phyloP scores from a whole-genome alignment of 2,329 filamentous ascomycete genomes.

The Paraconiothyrium brasiliense region DNA sequence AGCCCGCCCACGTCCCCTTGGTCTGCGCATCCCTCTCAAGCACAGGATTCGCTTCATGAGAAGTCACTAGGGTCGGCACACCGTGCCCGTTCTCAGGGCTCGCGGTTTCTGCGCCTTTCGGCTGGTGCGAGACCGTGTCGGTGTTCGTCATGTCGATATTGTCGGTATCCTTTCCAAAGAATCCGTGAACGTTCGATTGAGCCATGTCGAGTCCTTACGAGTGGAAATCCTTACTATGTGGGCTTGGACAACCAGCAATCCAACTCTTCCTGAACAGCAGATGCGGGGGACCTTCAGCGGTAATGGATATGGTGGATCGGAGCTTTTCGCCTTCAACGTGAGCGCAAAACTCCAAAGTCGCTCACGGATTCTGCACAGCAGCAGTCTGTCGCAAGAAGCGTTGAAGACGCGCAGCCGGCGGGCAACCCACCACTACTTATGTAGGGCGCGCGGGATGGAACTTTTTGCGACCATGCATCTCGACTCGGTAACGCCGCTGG shows the following conservation, averaged over 20 bases:
- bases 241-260: background rate
- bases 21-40: conserved; percentile 50
- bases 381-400: conserved; percentile 15
- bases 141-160: conserved; percentile 26
- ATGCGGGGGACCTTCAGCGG: background rate
- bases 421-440: conserved; percentile 38
- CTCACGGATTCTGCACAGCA: conserved; percentile 36
- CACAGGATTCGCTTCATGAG: conserved; percentile 26
- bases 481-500: background rate
- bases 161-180: conserved; percentile 23
- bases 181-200: conserved; percentile 5
- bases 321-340: conserved; percentile 48
- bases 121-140: conserved; percentile 31
- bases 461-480: background rate
- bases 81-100: conserved; percentile 43
- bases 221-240: conserved; percentile 15
- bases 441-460: conserved; percentile 11
- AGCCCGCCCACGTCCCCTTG: conserved; percentile 67
- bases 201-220: conserved; percentile 25
- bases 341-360: conserved; percentile 57
- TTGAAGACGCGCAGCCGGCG: conserved; percentile 14
- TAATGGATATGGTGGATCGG: conserved; percentile 24
- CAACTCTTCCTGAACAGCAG: background rate
- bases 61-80: conserved; percentile 19
- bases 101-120: conserved; percentile 32